phyloP scores from a whole-genome alignment of 2,329 filamentous ascomycete genomes.

The Aspergillus terreus region DNA sequence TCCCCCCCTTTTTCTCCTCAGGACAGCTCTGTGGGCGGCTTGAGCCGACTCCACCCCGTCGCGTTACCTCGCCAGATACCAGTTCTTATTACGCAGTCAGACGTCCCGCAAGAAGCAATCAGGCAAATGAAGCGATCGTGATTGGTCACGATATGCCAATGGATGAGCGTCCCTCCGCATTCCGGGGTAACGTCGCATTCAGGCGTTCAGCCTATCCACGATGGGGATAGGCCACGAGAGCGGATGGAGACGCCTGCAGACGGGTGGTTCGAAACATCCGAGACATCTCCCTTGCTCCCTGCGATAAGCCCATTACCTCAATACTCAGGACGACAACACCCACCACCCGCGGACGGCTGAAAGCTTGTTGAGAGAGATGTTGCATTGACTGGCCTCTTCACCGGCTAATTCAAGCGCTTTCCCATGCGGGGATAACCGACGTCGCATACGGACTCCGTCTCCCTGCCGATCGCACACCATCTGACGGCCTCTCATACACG shows the following conservation, averaged over 20 bases:
- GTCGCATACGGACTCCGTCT: conserved; percentile 2
- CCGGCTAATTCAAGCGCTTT: no score
- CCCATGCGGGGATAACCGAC: conserved; percentile 12
- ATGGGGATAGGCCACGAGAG: background rate
- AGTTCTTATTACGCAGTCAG: no score
- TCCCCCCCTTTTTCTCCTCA: no score
- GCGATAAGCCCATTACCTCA: no score
- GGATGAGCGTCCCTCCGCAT: conserved; percentile 5
- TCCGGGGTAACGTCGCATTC: conserved; percentile 10
- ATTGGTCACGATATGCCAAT: background rate
- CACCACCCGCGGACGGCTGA: no score
- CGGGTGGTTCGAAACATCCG: background rate
- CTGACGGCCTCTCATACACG: background rate
- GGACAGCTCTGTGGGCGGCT: no score
- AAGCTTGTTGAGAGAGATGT: no score
- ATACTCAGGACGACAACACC: no score
- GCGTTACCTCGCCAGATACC: background rate
- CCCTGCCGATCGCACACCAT: background rate
- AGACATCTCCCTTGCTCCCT: background rate
- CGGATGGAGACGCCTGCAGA: background rate
- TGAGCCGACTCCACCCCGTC: no score
- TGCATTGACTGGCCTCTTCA: no score
- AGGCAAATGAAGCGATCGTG: background rate
- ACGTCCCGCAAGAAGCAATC: background rate
- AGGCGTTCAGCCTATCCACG: background rate